A percentile compares a stretch with the other conserved stretches of the same genome.
Conservation (phyloP, 1,139 yeast genomes). For the Lodderomyces metapsilosis region DNA sequence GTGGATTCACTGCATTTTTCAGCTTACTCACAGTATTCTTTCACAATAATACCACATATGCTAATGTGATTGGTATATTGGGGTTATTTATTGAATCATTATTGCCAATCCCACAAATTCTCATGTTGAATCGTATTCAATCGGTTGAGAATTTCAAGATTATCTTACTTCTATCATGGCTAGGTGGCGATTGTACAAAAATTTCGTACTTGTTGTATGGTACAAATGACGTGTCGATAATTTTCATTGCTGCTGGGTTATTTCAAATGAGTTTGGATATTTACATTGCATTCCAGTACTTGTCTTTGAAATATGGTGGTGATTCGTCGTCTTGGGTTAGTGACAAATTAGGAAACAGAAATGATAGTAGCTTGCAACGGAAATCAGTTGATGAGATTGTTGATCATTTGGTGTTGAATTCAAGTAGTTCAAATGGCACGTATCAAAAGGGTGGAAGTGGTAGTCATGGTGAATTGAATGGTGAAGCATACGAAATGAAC, state of each 20-base stretch:
- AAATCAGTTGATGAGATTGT: slow-evolving; percentile 13
- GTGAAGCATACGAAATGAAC: slow-evolving; percentile 1
- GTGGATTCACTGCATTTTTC: slow-evolving; percentile 42
- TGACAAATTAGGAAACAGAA: not conserved
- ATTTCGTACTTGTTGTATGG: slow-evolving; percentile 71
- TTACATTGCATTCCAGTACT: slow-evolving; percentile 72
- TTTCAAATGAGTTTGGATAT: slow-evolving; percentile 80
- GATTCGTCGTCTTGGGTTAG: too few species aligned
- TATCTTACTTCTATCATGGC: slow-evolving; percentile 76
- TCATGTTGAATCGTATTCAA: slow-evolving; percentile 64
- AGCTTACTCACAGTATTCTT: slow-evolving; percentile 46
- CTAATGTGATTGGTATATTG: slow-evolving; percentile 62
- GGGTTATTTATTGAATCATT: slow-evolving; percentile 81
- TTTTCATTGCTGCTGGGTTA: slow-evolving; percentile 75
- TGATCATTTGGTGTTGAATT: slow-evolving; percentile 5
- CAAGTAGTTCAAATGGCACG: slow-evolving; percentile 3
- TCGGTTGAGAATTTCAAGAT: slow-evolving; percentile 78
- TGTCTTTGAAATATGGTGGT: slow-evolving; percentile 41
- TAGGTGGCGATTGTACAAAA: slow-evolving; percentile 83
- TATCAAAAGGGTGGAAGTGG: not conserved
- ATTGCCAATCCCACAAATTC: slow-evolving; percentile 83
- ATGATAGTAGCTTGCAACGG: slow-evolving; percentile 1
- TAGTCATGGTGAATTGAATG: not conserved
- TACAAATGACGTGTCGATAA: slow-evolving; percentile 62
- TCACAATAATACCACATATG: slow-evolving; percentile 39